Conservation (phyloP, 2,329 filamentous ascomycete genomes). For the Paracamarosporium sp. region DNA sequence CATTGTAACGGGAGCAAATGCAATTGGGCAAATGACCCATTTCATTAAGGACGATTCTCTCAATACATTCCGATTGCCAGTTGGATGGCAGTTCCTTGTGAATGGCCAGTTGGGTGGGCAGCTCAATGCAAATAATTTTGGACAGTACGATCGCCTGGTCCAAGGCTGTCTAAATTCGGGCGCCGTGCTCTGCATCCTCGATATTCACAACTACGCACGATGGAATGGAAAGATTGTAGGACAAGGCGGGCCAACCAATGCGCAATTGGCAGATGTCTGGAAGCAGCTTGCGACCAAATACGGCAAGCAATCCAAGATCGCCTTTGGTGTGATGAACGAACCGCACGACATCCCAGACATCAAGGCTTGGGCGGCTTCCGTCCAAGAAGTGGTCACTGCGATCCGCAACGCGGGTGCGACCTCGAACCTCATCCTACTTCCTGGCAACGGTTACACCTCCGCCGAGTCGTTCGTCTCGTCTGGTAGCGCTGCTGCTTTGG, state of each 20-base stretch:
- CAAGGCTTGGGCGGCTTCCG: constrained; percentile 63
- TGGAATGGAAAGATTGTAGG: constrained; percentile 70
- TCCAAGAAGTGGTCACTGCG: constrained; percentile 69
- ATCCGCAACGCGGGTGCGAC: constrained; percentile 71
- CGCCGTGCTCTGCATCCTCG: constrained; percentile 64
- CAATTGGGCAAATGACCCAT: constrained; percentile 62
- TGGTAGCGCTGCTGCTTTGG: constrained; percentile 53
- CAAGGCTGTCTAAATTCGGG: constrained; percentile 64
- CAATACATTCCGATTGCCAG: constrained; percentile 65
- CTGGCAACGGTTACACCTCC: constrained; percentile 65
- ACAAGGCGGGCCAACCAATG: constrained; percentile 68
- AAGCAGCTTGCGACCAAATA: constrained; percentile 63
- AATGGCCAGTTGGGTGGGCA: constrained; percentile 59
- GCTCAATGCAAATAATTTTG: constrained; percentile 58
- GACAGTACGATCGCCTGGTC: constrained; percentile 62
- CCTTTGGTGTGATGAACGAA: constrained; percentile 74
- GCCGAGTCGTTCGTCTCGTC: constrained; percentile 32
- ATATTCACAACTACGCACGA: constrained; percentile 58
- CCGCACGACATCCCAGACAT: constrained; percentile 64
- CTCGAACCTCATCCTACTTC: constrained; percentile 68
- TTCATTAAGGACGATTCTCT: constrained; percentile 61
- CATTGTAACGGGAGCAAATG: constrained; percentile 37
- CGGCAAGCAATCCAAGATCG: constrained; percentile 58
- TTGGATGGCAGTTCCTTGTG: constrained; percentile 67
- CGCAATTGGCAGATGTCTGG: constrained; percentile 67